Evolutionary conservation across 2,329 filamentous ascomycete genomes (phyloP).

Genomic region (Neofusicoccum cordaticola): DNA sequence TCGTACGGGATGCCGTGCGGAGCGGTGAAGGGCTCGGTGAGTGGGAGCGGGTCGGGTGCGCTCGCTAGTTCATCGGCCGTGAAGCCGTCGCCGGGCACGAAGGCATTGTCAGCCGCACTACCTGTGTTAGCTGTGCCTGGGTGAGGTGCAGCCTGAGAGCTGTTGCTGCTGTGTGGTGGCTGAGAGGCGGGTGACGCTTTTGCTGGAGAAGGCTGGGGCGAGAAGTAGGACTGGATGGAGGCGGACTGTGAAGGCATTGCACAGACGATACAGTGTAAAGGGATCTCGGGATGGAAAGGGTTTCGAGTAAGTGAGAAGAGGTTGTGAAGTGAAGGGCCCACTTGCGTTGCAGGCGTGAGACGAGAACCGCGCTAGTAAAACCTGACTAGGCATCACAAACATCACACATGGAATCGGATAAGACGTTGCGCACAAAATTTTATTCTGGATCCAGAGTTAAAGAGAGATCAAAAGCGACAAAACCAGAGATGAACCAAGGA

Average conservation of each 20-base stretch:
- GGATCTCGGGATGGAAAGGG: not conserved
- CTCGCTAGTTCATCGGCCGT: conserved; percentile 41
- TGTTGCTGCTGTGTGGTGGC: not conserved
- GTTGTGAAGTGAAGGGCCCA: not conserved
- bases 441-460: not conserved
- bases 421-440: not conserved
- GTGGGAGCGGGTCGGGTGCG: not conserved
- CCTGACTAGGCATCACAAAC: not conserved
- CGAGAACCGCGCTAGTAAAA: not conserved
- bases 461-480: not conserved
- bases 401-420: not conserved
- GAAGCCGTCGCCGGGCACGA: conserved; percentile 51
- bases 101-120: conserved; percentile 17
- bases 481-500: not conserved
- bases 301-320: no score
- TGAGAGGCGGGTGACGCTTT: not conserved
- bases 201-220: conserved; percentile 20
- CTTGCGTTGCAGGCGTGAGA: not conserved
- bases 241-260: conserved; percentile 34
- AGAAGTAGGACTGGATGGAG: conserved; percentile 47
- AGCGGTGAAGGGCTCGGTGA: not conserved
- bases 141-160: not conserved
- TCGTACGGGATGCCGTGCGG: conserved; percentile 37
- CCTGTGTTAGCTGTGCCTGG: conserved; percentile 20
- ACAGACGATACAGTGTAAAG: not conserved